Conservation (phyloP, 2,329 filamentous ascomycete species). For the Nothopassalora personata region DNA sequence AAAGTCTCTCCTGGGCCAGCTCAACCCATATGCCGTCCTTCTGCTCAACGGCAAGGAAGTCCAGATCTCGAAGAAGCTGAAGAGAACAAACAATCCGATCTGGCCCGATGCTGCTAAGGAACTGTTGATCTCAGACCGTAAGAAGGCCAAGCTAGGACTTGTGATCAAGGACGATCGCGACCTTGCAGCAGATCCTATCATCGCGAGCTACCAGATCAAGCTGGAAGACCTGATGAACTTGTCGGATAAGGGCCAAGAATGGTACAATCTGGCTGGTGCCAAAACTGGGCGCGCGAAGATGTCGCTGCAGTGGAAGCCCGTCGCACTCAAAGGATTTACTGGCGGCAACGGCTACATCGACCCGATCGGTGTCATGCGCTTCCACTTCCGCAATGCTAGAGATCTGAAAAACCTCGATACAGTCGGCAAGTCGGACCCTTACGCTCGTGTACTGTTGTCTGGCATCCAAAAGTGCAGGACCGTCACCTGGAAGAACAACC, state of each 20-base stretch:
- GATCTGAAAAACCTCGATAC: slow-evolving; percentile 89
- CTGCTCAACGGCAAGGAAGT: slow-evolving; percentile 90
- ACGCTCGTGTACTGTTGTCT: slow-evolving; percentile 80
- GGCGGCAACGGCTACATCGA: slow-evolving; percentile 82
- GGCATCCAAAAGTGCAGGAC: slow-evolving; percentile 87
- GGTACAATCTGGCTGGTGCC: slow-evolving; percentile 81
- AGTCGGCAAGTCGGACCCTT: slow-evolving; percentile 94
- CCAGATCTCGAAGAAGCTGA: slow-evolving; percentile 83
- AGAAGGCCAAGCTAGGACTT: slow-evolving; percentile 81
- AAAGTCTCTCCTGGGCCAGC: slow-evolving; percentile 83
- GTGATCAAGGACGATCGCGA: slow-evolving; percentile 96
- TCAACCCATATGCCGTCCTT: slow-evolving; percentile 86
- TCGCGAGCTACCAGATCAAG: slow-evolving; percentile 93
- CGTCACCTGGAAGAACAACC: slow-evolving; percentile 91
- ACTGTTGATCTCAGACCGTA: slow-evolving; percentile 88
- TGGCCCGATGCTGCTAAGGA: slow-evolving; percentile 93
- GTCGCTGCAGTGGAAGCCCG: slow-evolving; percentile 90
- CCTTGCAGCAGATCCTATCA: slow-evolving; percentile 70
- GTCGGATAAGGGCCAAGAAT: slow-evolving; percentile 89
- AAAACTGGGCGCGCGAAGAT: slow-evolving; percentile 85
- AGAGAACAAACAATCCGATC: slow-evolving; percentile 95
- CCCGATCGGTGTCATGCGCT: slow-evolving; percentile 88
- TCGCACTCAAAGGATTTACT: slow-evolving; percentile 72
- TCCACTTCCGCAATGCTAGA: slow-evolving; percentile 80
- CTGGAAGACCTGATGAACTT: slow-evolving; percentile 87